phyloP scores from a whole-genome alignment of 1,139 yeast genomes.

The Sugiyamaella novakii region DNA sequence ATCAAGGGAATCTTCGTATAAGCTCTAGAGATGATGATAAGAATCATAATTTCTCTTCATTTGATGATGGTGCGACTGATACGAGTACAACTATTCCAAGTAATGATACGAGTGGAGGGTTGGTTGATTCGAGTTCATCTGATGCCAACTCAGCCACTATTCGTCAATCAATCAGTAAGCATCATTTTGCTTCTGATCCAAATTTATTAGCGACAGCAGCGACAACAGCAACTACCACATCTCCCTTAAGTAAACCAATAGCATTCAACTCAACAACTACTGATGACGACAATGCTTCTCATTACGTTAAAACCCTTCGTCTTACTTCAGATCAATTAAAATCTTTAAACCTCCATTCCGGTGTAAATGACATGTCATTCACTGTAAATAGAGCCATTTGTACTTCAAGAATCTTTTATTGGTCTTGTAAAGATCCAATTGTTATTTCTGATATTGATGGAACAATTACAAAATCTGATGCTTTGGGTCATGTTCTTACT shows the following conservation, averaged over 20 bases:
- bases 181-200: conserved; percentile 27
- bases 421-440: conserved; percentile 85
- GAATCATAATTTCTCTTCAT: conserved; percentile 7
- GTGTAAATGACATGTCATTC: conserved; percentile 77
- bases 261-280: conserved; percentile 4
- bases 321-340: conserved; percentile 87
- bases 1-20: conserved; percentile 73
- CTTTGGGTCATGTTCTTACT: conserved; percentile 92
- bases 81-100: conserved; percentile 11
- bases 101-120: too few species aligned
- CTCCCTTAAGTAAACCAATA: not conserved
- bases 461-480: conserved; percentile 96
- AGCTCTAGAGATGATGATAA: conserved; percentile 45
- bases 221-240: not conserved
- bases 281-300: conserved; percentile 25
- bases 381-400: conserved; percentile 78
- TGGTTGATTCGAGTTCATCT: not conserved
- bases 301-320: conserved; percentile 82
- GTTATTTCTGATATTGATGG: conserved; percentile 98
- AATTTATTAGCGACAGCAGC: conserved; percentile 4
- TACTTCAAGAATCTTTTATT: conserved; percentile 70
- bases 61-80: conserved; percentile 13
- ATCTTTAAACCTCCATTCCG: conserved; percentile 70
- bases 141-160: conserved; percentile 11
- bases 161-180: conserved; percentile 22